Base-by-base conservation (phyloP, 768 basidiomycete genomes). In the Leccinum uliginosum region DNA sequence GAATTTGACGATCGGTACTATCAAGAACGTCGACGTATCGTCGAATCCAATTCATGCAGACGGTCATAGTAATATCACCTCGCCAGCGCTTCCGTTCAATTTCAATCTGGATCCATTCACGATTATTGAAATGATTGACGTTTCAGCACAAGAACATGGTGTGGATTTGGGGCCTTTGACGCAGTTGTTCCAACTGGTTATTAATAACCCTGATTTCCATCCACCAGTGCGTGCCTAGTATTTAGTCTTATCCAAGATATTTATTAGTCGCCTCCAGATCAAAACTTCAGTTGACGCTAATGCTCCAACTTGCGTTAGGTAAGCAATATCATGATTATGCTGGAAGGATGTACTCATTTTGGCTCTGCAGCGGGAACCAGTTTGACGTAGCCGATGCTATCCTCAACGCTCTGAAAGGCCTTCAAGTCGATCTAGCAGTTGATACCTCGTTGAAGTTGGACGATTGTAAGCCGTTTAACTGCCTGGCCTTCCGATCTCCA, bases 101-200 rank as follows among this genome's bases (percentile, higher is more conserved):
- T 86, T 86, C 69, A 88, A 89, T 67, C 66, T 84, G 27, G 76
- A 88, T 59, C 84, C 86, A 0, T 51, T 78, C n/a, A 75, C 75
- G 1, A 86, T 88, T 65, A 82, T 89, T 53, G 66, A 78, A 50
- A 67, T 89, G 53, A 71, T 90, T 51, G 65, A 72, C 4, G 67
- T 71, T 12, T 77, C 81, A 8, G 79, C 86, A 1, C 71, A 78
- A 57, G 71, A 80, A 51, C 83, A 83, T 59, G 71, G 72, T 19
- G 83, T 87, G 34, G 72, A 82, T 53, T 73, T 89, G n/a, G 87
- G 86, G 0, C 83, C 83, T 7, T 73, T 86, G 57, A 64, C 73
- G 3, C 73, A 75, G 10, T 55, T 86, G 45, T 86, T 86, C 75
- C 75, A 81, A 62, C 75, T 82, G 47, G 71, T 86, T 8, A 53